These are phyloP conservation scores for Calocybe indica DNA, from an alignment of 768 basidiomycete species.

Conservation along the genomic window DNA sequence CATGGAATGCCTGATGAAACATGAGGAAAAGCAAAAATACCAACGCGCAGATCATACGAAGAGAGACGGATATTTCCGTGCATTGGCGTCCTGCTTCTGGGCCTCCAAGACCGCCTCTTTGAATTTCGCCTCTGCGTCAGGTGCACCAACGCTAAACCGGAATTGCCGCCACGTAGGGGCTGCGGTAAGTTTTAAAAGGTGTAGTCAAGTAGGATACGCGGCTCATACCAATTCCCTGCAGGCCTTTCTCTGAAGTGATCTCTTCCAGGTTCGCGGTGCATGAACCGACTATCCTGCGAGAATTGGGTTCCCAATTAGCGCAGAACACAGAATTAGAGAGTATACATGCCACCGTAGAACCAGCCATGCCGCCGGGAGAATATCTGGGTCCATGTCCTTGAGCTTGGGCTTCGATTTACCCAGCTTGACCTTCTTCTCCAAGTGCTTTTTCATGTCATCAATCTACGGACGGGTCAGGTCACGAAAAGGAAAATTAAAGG, in stretches of 20 bases:
- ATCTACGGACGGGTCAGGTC: slow-evolving; percentile 27
- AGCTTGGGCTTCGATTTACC: slow-evolving; percentile 51
- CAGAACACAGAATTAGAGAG: not conserved
- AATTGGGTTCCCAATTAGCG: not conserved
- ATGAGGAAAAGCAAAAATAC: not conserved
- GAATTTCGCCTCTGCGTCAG: slow-evolving; percentile 68
- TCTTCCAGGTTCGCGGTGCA: slow-evolving; percentile 70
- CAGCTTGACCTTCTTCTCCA: slow-evolving; percentile 41
- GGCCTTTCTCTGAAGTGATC: slow-evolving; percentile 43
- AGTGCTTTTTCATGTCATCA: slow-evolving; percentile 52
- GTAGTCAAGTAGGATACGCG: not conserved
- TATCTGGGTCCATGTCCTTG: slow-evolving; percentile 39
- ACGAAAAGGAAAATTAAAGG: not conserved
- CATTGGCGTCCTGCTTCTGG: slow-evolving; percentile 29
- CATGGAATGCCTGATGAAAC: slow-evolving; percentile 57
- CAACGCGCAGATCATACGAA: slow-evolving; percentile 24
- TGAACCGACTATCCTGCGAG: slow-evolving; percentile 57
- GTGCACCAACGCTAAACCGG: slow-evolving; percentile 64
- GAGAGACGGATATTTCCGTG: slow-evolving; percentile 38
- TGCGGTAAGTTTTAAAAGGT: slow-evolving; percentile 10
- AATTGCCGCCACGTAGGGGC: slow-evolving; percentile 55
- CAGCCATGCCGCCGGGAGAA: slow-evolving; percentile 60
- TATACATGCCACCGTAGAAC: slow-evolving; percentile 51
- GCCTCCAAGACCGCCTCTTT: slow-evolving; percentile 36
- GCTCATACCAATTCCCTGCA: slow-evolving; percentile 45